Conservation (phyloP, 108 stramenopile genomes). For the Chaetoceros muelleri region DNA sequence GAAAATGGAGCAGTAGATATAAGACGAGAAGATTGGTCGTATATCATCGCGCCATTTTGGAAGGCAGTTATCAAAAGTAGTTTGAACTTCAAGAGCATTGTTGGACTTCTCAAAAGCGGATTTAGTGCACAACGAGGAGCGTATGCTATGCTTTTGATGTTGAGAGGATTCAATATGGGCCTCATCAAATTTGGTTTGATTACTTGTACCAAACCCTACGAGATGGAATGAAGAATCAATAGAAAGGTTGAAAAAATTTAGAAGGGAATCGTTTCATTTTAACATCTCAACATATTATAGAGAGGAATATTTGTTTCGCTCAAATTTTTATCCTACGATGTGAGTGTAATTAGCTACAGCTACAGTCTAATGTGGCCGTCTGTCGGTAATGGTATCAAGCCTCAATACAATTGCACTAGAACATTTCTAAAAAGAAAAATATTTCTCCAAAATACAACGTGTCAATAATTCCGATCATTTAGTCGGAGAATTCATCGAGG, state of each 20-base stretch:
- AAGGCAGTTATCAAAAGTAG: conserved; percentile 83
- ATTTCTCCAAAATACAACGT: no score
- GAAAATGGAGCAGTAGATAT: conserved; percentile 56
- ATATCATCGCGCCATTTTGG: conserved; percentile 92
- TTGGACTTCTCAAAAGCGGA: conserved; percentile 67
- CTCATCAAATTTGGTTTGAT: conserved; percentile 85
- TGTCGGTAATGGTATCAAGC: no score
- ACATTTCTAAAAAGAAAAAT: no score
- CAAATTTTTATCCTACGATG: no score
- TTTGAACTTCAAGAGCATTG: conserved; percentile 53
- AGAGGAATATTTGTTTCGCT: no score
- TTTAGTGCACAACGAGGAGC: conserved; percentile 74
- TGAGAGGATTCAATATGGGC: conserved; percentile 68
- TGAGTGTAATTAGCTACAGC: no score
- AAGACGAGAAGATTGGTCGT: conserved; percentile 79
- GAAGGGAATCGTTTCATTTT: not conserved
- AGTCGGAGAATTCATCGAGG: no score
- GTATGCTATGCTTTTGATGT: conserved; percentile 83
- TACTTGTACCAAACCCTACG: conserved; percentile 65
- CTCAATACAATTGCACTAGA: no score
- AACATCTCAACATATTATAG: no score
- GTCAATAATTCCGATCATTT: no score
- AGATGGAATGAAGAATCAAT: no score
- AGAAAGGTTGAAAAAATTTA: conserved; percentile 1
- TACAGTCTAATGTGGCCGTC: no score